Conservation (phyloP, 176 grass and related monocot species). For the Ensete glaucum region DNA sequence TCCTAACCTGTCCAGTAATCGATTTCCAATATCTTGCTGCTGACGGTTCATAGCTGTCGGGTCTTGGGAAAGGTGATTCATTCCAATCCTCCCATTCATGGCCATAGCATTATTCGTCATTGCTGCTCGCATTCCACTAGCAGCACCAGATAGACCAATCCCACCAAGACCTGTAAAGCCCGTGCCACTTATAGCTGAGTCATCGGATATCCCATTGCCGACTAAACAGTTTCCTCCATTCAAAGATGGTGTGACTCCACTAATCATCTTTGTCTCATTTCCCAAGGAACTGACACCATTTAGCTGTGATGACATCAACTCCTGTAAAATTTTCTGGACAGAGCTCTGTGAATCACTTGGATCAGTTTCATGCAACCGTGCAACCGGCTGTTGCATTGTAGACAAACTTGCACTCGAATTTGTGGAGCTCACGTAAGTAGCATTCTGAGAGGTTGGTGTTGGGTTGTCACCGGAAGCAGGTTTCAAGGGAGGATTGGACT, state of each 20-base stretch:
- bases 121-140: slow-evolving; percentile 6
- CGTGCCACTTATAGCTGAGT: slow-evolving; percentile 17
- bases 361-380: slow-evolving; percentile 17
- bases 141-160: background rate
- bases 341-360: slow-evolving; percentile 25
- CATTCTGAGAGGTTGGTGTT: slow-evolving; percentile 14
- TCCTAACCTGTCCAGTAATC: slow-evolving; percentile 67
- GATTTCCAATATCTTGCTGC: slow-evolving; percentile 71
- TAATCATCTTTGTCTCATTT: slow-evolving; percentile 12
- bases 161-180: slow-evolving; percentile 11
- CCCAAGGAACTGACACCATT: slow-evolving; percentile 11
- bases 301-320: slow-evolving; percentile 33
- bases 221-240: slow-evolving; percentile 26
- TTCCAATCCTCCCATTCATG: slow-evolving; percentile 28
- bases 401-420: slow-evolving; percentile 26
- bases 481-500: slow-evolving; percentile 20
- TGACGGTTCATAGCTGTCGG: slow-evolving; percentile 38
- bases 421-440: slow-evolving; percentile 14
- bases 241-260: slow-evolving; percentile 19
- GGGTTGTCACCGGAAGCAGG: slow-evolving; percentile 5
- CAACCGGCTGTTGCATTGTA: slow-evolving; percentile 2
- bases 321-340: slow-evolving; percentile 29
- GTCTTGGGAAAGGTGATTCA: slow-evolving; percentile 20
- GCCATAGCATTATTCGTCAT: slow-evolving; percentile 25
- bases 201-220: slow-evolving; percentile 23